A percentile compares a stretch with the other conserved stretches of the same genome.
These are phyloP conservation scores for Bacidia rubella DNA, from an alignment of 495 filamentous ascomycete genomes.

Conservation along the genomic window DNA sequence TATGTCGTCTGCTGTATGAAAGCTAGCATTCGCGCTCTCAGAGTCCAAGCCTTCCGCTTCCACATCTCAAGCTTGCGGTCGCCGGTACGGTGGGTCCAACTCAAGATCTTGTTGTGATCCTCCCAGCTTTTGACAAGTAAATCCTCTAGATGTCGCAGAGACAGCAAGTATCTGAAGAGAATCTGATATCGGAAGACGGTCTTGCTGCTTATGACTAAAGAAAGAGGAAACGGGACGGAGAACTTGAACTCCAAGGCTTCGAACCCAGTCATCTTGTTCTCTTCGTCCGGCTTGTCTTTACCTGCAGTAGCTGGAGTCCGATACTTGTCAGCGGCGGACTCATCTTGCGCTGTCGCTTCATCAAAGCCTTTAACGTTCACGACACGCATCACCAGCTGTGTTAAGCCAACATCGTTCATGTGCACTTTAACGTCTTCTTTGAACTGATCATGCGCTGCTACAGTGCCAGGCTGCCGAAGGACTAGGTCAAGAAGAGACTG, in stretches of 20 bases:
- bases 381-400: slow-evolving; percentile 86
- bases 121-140: slow-evolving; percentile 76
- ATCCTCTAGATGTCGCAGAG: slow-evolving; percentile 75
- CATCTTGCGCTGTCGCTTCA: slow-evolving; percentile 55
- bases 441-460: slow-evolving; percentile 88
- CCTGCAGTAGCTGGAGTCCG: slow-evolving; percentile 31
- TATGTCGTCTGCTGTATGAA: slow-evolving; percentile 94
- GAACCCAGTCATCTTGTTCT: slow-evolving; percentile 78
- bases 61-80: slow-evolving; percentile 68
- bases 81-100: slow-evolving; percentile 70
- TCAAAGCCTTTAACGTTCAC: slow-evolving; percentile 92
- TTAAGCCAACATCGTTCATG: slow-evolving; percentile 89
- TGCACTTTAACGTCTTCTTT: slow-evolving; percentile 95
- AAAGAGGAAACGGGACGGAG: slow-evolving; percentile 88
- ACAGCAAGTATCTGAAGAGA: slow-evolving; percentile 83
- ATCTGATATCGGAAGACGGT: slow-evolving; percentile 92
- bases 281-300: slow-evolving; percentile 45
- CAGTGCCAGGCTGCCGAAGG: slow-evolving; percentile 83
- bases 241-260: slow-evolving; percentile 90
- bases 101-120: slow-evolving; percentile 69
- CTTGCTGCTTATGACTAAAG: slow-evolving; percentile 88
- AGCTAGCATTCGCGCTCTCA: slow-evolving; percentile 86
- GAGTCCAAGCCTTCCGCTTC: slow-evolving; percentile 85
- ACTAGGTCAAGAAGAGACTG: slow-evolving; percentile 91
- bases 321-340: slow-evolving; percentile 31